Evolutionary conservation across 208 protist species (phyloP).

Genomic region (Trypanosoma rangeli): DNA sequence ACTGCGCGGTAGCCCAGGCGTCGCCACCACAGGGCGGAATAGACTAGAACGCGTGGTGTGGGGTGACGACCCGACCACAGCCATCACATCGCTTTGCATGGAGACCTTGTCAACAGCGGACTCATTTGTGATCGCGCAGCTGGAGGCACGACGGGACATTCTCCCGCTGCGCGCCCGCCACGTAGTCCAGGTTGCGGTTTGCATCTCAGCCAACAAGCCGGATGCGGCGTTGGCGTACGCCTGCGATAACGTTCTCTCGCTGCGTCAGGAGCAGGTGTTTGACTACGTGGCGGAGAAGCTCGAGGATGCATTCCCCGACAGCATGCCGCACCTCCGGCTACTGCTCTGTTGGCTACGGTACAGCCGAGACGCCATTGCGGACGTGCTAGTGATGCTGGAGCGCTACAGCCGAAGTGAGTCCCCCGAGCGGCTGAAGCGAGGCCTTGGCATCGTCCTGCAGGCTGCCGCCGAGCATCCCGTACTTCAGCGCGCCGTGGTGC

Average conservation of each 20-base stretch:
- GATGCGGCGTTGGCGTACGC: conserved; percentile 41
- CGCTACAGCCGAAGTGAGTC: conserved; percentile 11
- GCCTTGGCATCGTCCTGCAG: conserved; percentile 16
- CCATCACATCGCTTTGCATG: conserved; percentile 49
- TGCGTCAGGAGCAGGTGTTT: conserved; percentile 39
- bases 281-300: conserved; percentile 38
- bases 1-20: conserved; percentile 28
- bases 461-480: conserved; percentile 25
- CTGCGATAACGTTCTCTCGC: conserved; percentile 42
- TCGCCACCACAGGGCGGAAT: neutral
- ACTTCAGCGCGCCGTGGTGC: conserved; percentile 42
- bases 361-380: conserved; percentile 26
- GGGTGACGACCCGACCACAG: conserved; percentile 30
- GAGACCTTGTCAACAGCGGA: conserved; percentile 32
- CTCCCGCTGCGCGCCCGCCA: conserved; percentile 48
- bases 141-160: conserved; percentile 29
- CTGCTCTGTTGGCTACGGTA: conserved; percentile 51
- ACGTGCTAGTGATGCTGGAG: conserved; percentile 36
- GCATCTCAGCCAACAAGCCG: conserved; percentile 34
- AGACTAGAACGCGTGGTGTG: conserved; percentile 43
- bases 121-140: conserved; percentile 24
- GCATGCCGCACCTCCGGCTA: conserved; percentile 40
- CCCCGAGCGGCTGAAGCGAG: conserved; percentile 9
- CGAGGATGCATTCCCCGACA: conserved; percentile 34
- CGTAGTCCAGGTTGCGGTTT: conserved; percentile 35